These are phyloP conservation scores for Chondrostereum purpureum DNA, from an alignment of 1,284 basidiomycete genomes.

Conservation along the genomic window DNA sequence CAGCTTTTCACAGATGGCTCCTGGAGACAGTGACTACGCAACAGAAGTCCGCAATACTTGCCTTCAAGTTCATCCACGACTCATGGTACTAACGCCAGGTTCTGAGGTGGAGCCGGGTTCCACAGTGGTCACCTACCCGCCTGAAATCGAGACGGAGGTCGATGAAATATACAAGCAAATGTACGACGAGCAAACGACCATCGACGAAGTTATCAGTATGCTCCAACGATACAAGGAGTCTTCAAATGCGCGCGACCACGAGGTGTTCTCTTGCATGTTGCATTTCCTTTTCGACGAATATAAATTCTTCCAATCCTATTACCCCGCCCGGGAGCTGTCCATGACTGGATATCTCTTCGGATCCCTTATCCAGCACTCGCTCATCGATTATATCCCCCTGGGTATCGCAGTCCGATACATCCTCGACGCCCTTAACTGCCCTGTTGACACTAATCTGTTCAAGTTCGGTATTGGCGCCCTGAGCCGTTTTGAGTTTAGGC, in stretches of 20 bases:
- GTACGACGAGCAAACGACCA: constrained; percentile 92
- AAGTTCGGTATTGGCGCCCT: constrained; percentile 94
- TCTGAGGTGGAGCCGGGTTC: constrained; percentile 90
- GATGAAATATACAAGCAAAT: constrained; percentile 97
- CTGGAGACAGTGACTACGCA: constrained; percentile 83
- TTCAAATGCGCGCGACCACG: constrained; percentile 79
- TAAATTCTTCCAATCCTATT: constrained; percentile 96
- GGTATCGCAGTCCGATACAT: constrained; percentile 98
- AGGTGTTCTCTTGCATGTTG: constrained; percentile 97
- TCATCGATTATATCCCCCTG: constrained; percentile 93
- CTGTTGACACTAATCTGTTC: constrained; percentile 90
- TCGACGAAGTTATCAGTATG: constrained; percentile 89
- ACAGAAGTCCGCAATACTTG: constrained; percentile 91
- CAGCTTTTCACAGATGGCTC: constrained; percentile 59
- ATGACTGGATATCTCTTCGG: constrained; percentile 98
- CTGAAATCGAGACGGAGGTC: constrained; percentile 89
- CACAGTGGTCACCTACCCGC: constrained; percentile 80
- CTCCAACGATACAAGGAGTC: constrained; percentile 85
- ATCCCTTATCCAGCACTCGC: constrained; percentile 88
- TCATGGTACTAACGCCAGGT: constrained; percentile 92
- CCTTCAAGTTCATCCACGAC: constrained; percentile 91
- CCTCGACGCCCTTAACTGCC: constrained; percentile 86
- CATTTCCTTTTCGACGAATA: constrained; percentile 99
- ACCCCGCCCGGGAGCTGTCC: constrained; percentile 89
- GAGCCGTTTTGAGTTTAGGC: constrained; percentile 78